A percentile compares a stretch with the other conserved stretches of the same genome.
Conservation (phyloP, 495 filamentous ascomycete species). For the Penicillium flavigenum region DNA sequence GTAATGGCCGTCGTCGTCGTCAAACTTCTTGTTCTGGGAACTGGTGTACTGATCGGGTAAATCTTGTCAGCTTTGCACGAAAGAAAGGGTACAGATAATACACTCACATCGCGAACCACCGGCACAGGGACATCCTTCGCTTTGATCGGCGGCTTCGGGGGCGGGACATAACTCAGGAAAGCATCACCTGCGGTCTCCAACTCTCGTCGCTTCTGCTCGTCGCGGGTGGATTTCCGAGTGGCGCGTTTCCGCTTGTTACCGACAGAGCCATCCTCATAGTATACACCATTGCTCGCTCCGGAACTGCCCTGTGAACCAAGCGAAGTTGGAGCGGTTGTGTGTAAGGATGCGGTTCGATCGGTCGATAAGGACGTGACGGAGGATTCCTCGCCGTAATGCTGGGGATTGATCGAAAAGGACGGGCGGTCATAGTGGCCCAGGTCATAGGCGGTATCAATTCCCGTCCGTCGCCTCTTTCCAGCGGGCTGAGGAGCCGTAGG, state of each 20-base stretch:
- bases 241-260: slow-evolving; percentile 87
- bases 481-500: slow-evolving; percentile 48
- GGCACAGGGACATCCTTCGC: slow-evolving; percentile 85
- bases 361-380: slow-evolving; percentile 73
- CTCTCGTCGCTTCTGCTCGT: slow-evolving; percentile 76
- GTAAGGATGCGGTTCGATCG: slow-evolving; percentile 80
- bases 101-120: slow-evolving; percentile 78
- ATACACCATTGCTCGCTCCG: slow-evolving; percentile 53
- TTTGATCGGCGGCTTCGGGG: slow-evolving; percentile 85
- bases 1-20: slow-evolving; percentile 97
- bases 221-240: slow-evolving; percentile 71
- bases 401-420: slow-evolving; percentile 70
- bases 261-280: slow-evolving; percentile 54
- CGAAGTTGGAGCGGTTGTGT: slow-evolving; percentile 90
- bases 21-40: slow-evolving; percentile 61
- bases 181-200: slow-evolving; percentile 65
- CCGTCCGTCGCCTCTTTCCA: slow-evolving; percentile 65
- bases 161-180: slow-evolving; percentile 77
- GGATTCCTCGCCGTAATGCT: slow-evolving; percentile 61
- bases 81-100: slow-evolving; percentile 6
- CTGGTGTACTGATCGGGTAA: slow-evolving; percentile 38
- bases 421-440: slow-evolving; percentile 59
- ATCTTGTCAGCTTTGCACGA: slow-evolving; percentile 19
- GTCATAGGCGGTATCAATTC: slow-evolving; percentile 62
- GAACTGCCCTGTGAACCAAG: slow-evolving; percentile 72